Evolutionary conservation across 495 filamentous ascomycete species (phyloP), one percentile per base, ranked within the genome.

Genomic region (Lasiosphaeriaceae sp.): DNA sequence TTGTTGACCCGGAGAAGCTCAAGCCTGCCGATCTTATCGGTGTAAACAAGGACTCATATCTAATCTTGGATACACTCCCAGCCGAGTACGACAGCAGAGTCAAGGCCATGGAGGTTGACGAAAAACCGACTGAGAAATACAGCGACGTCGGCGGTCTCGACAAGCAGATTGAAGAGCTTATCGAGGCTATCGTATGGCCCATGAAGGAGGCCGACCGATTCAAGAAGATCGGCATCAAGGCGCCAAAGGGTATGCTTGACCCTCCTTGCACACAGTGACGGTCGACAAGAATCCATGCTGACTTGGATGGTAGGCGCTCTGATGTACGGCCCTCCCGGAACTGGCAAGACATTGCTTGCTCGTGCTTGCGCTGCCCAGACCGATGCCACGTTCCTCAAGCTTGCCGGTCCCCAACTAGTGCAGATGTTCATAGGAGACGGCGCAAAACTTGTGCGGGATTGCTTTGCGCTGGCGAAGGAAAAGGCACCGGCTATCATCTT

Each of bases 391-490:
- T 99, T 99, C 83, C 87, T 99, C 68, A 98, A 98, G 69, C 90
- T 99, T 57, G 94, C 94, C 53, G 94, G 94, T 41, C 94, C 94
- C 2, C 95, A 97, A 74, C 85, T 99, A n/a, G 94, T 99, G 19
- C 94, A 99, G 71, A 99, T 99, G 94, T 99, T 99, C 74, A 99
- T 99, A 50, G 94, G 94, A 65, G 94, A 99, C 65, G 95, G 95
- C 57, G 95, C 95, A 23, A 99, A 97, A 78, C 83, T 99, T 4
- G 94, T 99, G 29, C 89, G 94, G 29, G 94, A 97, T 74, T 94
- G 90, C 74, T 99, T 99, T 69, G 92, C 94, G 8, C 78, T 99
- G 1, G 94, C 94, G 24, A 99, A 99, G 68, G 94, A 97, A 73
- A 97, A 97, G 75, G 94, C 95, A 0, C 94, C 94, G 3, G 88